Evolutionary conservation across 1,139 yeast genomes (phyloP).

Genomic region (Candida freyschussii): DNA sequence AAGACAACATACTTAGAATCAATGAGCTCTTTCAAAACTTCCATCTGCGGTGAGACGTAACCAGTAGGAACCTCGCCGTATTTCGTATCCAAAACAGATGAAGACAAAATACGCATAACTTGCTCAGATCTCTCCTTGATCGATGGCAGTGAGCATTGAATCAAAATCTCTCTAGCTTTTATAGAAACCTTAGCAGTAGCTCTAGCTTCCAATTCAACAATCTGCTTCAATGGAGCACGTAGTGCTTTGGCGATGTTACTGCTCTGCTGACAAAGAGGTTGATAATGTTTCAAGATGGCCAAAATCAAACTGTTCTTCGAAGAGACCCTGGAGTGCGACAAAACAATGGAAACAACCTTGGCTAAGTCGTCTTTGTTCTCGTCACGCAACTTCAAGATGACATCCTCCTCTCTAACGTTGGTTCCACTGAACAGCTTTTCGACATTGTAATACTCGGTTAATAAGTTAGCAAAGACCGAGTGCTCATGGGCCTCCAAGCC

Average conservation of each 20-base stretch:
- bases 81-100: constrained; percentile 83
- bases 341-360: constrained; percentile 64
- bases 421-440: constrained; percentile 77
- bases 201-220: constrained; percentile 86
- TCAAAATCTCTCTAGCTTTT: constrained; percentile 92
- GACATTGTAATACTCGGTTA: constrained; percentile 68
- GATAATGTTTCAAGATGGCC: constrained; percentile 79
- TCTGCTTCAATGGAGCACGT: constrained; percentile 64
- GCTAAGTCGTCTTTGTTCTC: constrained; percentile 73
- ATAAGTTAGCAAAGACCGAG: constrained; percentile 61
- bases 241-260: constrained; percentile 68
- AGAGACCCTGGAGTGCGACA: constrained; percentile 90
- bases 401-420: constrained; percentile 78
- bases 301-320: constrained; percentile 87
- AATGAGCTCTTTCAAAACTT: constrained; percentile 80
- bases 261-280: constrained; percentile 63
- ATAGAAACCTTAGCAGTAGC: constrained; percentile 92
- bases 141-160: constrained; percentile 95
- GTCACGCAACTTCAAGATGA: constrained; percentile 79
- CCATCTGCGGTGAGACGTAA: constrained; percentile 79
- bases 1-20: constrained; percentile 95
- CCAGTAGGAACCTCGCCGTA: constrained; percentile 80
- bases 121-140: constrained; percentile 95
- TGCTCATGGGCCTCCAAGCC: constrained; percentile 86
- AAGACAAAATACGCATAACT: constrained; percentile 88